Conservation (phyloP, 2,329 filamentous ascomycete species). For the Colletotrichum somersetense region DNA sequence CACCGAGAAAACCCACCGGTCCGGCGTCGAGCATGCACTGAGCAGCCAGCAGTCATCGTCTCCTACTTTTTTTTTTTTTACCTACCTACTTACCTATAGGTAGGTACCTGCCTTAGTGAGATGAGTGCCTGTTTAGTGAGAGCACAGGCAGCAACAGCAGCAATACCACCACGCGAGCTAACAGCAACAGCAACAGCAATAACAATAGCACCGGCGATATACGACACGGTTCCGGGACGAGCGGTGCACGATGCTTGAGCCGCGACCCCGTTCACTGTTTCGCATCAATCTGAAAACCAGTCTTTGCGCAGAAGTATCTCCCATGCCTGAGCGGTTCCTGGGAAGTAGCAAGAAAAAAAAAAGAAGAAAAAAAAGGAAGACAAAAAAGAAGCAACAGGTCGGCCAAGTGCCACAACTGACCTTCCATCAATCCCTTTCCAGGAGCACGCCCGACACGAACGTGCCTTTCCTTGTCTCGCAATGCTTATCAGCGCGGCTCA, state of each 20-base stretch:
- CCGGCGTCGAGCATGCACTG: background rate
- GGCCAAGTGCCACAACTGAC: background rate
- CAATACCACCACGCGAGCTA: background rate
- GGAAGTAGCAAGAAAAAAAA: too few species aligned
- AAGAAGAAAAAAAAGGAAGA: too few species aligned
- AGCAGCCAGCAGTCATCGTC: conserved; percentile 5
- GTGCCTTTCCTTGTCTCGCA: background rate
- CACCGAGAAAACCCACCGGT: background rate
- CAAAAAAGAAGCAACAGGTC: background rate
- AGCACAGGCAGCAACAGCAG: conserved; percentile 8
- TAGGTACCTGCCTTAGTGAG: too few species aligned
- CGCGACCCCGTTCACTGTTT: background rate
- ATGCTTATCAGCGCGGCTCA: background rate
- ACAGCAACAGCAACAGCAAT: background rate
- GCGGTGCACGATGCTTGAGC: background rate
- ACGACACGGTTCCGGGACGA: background rate
- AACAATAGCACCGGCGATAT: background rate
- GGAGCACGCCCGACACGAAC: background rate
- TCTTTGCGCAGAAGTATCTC: background rate
- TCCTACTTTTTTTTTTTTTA: too few species aligned
- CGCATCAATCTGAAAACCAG: background rate
- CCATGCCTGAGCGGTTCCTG: background rate
- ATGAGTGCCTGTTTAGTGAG: background rate
- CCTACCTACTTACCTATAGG: background rate
- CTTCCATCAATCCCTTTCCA: background rate